Base-by-base conservation (phyloP, 805 yeast species). In the Wickerhamiella domercqiae region DNA sequence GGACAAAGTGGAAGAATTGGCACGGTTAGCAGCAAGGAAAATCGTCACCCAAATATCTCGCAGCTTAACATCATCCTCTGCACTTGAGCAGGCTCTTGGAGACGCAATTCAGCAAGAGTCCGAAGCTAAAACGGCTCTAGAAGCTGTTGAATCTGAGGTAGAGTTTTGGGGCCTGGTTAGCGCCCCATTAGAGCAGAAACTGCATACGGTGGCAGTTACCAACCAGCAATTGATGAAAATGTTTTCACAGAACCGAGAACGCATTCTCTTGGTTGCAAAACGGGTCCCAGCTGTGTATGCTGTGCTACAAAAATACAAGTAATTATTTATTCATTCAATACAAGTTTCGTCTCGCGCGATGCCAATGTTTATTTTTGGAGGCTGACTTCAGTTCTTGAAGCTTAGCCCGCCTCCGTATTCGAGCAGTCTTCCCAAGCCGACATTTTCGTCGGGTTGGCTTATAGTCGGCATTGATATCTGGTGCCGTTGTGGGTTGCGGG, bases 121-220 rank as follows among this genome's bases (percentile, higher is more conserved):
- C 2, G 21, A 17, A 11, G 16, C 37, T 14, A 9, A 25, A 25
- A 4, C 4, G 17, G 5, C 29, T 36, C n/a, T 14, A 24, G 13
- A 13, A 21, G 7, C 28, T 26, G 20, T 30, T 15, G 15, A 21
- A 13, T 7, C n/a, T 5, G 14, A 25, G 25, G 20, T 24, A n/a
- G 15, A 17, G 3, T 48, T 35, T 42, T 62, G 67, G 67, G 32
- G 40, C 9, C 51, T 51, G 38, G 50, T 62, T 29, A 61, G 63
- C 5, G 35, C 41, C 11, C 47, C 47, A 31, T 47, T 59, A 38
- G 48, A 52, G 37, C 57, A 57, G 15, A 47, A 50, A 41, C 51
- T 63, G 32, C 56, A 56, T 16, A 48, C 47, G 0, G 40, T 44
- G 50, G 29, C 47, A 13, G 47, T 50, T 3, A 47, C 52, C 5